Percentiles rank a stretch among this genome's conserved stretches.
These are phyloP conservation scores for Casuarina glauca DNA, from an alignment of 306 rosid species.

Conservation along the genomic window DNA sequence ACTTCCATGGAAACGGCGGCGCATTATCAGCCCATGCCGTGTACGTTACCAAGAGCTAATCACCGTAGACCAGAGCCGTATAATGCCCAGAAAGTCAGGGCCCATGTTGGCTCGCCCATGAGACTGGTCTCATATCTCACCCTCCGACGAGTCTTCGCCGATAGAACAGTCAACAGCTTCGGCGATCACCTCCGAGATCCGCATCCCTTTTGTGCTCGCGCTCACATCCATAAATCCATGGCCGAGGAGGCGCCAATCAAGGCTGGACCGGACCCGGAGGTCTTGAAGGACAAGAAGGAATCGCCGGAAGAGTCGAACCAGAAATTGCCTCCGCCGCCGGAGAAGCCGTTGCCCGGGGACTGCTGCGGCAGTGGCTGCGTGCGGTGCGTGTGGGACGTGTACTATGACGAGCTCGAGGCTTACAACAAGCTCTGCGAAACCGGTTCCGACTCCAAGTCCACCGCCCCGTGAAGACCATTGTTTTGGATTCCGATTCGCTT, in stretches of 20 bases:
- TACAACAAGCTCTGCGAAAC: constrained; percentile 57
- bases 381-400: constrained; percentile 88
- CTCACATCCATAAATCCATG: constrained; percentile 19
- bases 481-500: background rate
- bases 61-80: constrained; percentile 4
- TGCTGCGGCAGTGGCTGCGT: constrained; percentile 96
- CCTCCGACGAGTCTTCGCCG: background rate
- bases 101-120: constrained; percentile 22
- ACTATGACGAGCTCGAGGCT: constrained; percentile 83
- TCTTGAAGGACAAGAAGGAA: background rate
- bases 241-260: constrained; percentile 27
- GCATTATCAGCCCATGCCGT: constrained; percentile 8
- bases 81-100: constrained; percentile 8
- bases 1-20: constrained; percentile 22
- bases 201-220: background rate
- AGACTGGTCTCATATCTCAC: constrained; percentile 12
- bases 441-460: constrained; percentile 25
- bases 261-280: background rate
- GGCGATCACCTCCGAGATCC: constrained; percentile 1
- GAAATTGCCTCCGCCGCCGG: constrained; percentile 64
- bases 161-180: background rate
- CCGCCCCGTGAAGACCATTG: constrained; percentile 2
- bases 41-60: constrained; percentile 8
- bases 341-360: constrained; percentile 83
- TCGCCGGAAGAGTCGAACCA: constrained; percentile 2